These are phyloP conservation scores for Butyriboletus appendiculatus DNA, from an alignment of 1,284 basidiomycete species.

Conservation along the genomic window DNA sequence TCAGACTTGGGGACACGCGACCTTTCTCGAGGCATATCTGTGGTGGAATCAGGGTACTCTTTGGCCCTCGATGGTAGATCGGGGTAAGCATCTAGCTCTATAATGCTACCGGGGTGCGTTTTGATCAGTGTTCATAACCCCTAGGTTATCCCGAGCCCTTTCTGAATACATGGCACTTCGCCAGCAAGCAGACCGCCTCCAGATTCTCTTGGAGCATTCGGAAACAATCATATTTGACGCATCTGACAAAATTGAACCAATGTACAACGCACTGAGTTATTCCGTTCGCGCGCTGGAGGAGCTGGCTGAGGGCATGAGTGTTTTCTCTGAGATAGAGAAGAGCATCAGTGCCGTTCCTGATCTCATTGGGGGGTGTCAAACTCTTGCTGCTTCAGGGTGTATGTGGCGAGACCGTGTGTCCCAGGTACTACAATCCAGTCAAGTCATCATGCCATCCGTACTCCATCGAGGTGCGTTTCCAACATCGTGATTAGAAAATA, in stretches of 20 bases:
- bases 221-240: slow-evolving; percentile 24
- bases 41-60: slow-evolving; percentile 79
- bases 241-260: slow-evolving; percentile 23
- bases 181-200: slow-evolving; percentile 21
- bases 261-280: slow-evolving; percentile 30
- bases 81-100: slow-evolving; percentile 36
- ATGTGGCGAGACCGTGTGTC: slow-evolving; percentile 28
- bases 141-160: slow-evolving; percentile 42
- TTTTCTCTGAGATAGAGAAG: slow-evolving; percentile 38
- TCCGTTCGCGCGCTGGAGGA: slow-evolving; percentile 43
- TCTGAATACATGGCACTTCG: slow-evolving; percentile 14
- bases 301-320: slow-evolving; percentile 35
- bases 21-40: slow-evolving; percentile 75
- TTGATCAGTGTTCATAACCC: background rate
- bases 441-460: slow-evolving; percentile 26
- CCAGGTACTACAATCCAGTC: slow-evolving; percentile 22
- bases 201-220: slow-evolving; percentile 20
- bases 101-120: background rate
- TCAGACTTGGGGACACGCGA: slow-evolving; percentile 85
- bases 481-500: background rate
- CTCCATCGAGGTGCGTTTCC: slow-evolving; percentile 35
- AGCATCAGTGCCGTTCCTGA: slow-evolving; percentile 19
- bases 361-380: slow-evolving; percentile 33
- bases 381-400: slow-evolving; percentile 20
- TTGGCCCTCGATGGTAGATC: slow-evolving; percentile 57